Conservation (phyloP, 345 rosid genomes). For the Murraya koenigii region DNA sequence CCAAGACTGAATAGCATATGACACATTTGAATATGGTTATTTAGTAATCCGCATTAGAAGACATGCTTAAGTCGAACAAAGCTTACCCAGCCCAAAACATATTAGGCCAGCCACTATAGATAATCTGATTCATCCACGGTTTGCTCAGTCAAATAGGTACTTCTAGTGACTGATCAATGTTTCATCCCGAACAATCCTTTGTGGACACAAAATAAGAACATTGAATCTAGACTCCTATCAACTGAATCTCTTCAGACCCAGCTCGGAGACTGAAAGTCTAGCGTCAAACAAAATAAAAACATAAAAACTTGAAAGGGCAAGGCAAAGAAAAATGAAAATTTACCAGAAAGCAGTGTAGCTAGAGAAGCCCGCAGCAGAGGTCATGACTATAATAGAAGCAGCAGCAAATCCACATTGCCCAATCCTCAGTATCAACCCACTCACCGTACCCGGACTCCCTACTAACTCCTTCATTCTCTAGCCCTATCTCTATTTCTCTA, state of each 20-base stretch:
- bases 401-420: conserved; percentile 80
- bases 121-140: neutral
- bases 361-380: conserved; percentile 52
- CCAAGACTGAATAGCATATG: neutral
- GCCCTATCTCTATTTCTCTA: neutral
- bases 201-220: neutral
- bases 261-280: neutral
- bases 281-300: neutral
- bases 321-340: conserved; percentile 7
- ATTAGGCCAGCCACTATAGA: neutral
- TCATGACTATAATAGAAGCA: conserved; percentile 74
- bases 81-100: neutral
- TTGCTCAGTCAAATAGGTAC: neutral
- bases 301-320: neutral
- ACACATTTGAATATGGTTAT: neutral
- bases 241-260: neutral
- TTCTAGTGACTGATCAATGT: neutral
- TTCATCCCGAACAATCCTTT: neutral
- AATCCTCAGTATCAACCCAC: conserved; percentile 64
- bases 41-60: neutral
- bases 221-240: too few species aligned
- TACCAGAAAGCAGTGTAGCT: conserved; percentile 84
- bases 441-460: conserved; percentile 81
- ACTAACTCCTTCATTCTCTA: conserved; percentile 61
- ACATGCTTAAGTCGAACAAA: neutral